These are phyloP conservation scores for Solanum pimpinellifolium DNA, from an alignment of 257 asterid genomes.

Conservation along the genomic window DNA sequence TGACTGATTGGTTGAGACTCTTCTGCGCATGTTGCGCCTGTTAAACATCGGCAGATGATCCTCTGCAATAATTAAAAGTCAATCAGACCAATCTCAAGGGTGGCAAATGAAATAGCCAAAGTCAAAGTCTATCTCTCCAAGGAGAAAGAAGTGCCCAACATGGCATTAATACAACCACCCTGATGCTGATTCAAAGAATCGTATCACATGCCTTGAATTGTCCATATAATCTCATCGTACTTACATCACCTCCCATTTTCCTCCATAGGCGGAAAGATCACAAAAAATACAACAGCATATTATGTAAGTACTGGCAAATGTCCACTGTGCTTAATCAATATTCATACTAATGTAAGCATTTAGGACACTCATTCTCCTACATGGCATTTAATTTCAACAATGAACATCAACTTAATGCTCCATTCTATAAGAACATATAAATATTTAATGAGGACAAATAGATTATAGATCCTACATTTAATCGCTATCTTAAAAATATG, in stretches of 20 bases:
- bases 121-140: not conserved
- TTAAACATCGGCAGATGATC: slow-evolving; percentile 23
- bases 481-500: not conserved
- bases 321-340: not conserved
- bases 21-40: slow-evolving; percentile 42
- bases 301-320: not conserved
- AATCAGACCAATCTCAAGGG: not conserved
- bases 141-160: not conserved
- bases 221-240: not conserved
- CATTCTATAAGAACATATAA: not conserved
- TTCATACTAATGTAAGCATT: not conserved
- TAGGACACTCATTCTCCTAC: not conserved
- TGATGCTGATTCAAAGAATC: not conserved
- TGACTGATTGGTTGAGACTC: slow-evolving; percentile 35
- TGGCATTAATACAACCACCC: not conserved
- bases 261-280: not conserved
- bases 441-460: not conserved
- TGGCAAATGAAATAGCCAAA: not conserved
- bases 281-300: not conserved
- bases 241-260: not conserved
- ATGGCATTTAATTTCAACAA: not conserved
- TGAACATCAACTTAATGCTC: not conserved
- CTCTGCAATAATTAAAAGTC: slow-evolving; percentile 27
- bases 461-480: not conserved
- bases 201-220: not conserved